Evolutionary conservation across 2,329 filamentous ascomycete species (phyloP), one percentile per base, ranked within the genome.

Genomic region (Ascochyta lentis): DNA sequence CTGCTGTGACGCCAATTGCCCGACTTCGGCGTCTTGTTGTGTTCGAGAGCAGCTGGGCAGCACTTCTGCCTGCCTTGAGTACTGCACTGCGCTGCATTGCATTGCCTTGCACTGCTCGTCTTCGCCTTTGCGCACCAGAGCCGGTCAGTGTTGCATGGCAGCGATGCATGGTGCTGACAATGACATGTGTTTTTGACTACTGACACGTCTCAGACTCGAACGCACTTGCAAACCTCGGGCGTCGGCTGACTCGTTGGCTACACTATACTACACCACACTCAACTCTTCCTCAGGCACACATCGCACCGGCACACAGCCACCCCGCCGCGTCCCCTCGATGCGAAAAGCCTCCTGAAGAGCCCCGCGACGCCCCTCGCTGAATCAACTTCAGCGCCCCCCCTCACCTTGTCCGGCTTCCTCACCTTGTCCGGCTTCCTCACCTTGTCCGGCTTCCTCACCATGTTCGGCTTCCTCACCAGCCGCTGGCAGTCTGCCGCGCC

Each of bases 391-490:
- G 67, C 60, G 56, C 15, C 8, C 3, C 19, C 19, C 19, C 19
- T 19, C 19, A 19, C 19, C 19, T 19, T 19, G 19, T 19, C 19
- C 19, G 19, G 19, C 19, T 19, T 19, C 19, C 19, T 19, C 19
- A 19, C 19, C 19, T 19, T 19, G 19, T 19, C 19, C 19, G 2
- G 19, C 19, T 19, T 19, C 19, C 19, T 19, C 19, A 3, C 19
- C 19, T 3, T 19, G 19, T 3, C 3, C 19, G 19, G 19, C 19
- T 19, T 19, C 19, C 19, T 8, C 66, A 66, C 44, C 47, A 76
- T 76, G 74, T 69, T 75, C 54, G 72, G 70, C 34, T 70, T 73
- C 56, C 63, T 76, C 58, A 71, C 71, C 19, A 69, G 66, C 52
- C 72, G 72, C 61, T 73, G 70, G 68, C 72, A 73, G 63, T 60